These are phyloP conservation scores for Leccinum pachyderme DNA, from an alignment of 1,284 basidiomycete species.

Conservation along the genomic window DNA sequence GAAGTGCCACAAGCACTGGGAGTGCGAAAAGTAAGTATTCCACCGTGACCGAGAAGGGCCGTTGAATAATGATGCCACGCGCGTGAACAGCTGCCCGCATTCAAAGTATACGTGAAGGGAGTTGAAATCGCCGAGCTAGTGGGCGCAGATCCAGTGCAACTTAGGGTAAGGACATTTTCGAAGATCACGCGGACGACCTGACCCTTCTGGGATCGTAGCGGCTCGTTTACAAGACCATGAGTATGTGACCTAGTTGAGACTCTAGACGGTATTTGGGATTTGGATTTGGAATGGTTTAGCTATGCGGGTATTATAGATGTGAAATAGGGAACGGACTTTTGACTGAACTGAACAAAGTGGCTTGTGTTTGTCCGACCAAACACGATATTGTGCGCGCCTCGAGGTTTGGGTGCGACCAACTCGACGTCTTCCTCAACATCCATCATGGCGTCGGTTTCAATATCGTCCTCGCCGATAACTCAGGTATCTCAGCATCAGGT, in stretches of 20 bases:
- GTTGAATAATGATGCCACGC: conserved; percentile 15
- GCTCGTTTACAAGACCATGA: conserved; percentile 31
- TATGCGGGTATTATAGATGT: conserved; percentile 18
- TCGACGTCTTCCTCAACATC: conserved; percentile 17
- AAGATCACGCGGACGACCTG: conserved; percentile 22
- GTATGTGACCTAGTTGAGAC: conserved; percentile 22
- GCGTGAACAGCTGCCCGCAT: conserved; percentile 66
- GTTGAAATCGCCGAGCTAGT: conserved; percentile 58
- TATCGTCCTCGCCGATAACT: conserved; percentile 78
- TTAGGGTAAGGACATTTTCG: conserved; percentile 21
- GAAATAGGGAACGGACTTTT: conserved; percentile 17
- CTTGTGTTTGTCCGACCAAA: conserved; percentile 36
- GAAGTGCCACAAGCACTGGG: conserved; percentile 62
- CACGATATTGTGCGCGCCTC: conserved; percentile 30
- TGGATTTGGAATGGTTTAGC: conserved; percentile 11
- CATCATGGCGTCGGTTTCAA: conserved; percentile 48
- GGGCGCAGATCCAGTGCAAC: conserved; percentile 51
- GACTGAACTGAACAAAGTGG: too few relatives aligned
- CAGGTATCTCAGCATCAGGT: conserved; percentile 73
- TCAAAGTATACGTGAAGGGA: conserved; percentile 71
- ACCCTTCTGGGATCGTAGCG: conserved; percentile 24
- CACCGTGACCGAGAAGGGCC: conserved; percentile 5
- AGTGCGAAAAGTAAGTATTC: conserved; percentile 61
- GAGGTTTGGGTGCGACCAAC: conserved; percentile 24
- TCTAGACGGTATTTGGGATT: conserved; percentile 18